Evolutionary conservation across 2,329 filamentous ascomycete species (phyloP), one percentile per base, ranked within the genome.

Genomic region (Phyllosticta citribraziliensis): DNA sequence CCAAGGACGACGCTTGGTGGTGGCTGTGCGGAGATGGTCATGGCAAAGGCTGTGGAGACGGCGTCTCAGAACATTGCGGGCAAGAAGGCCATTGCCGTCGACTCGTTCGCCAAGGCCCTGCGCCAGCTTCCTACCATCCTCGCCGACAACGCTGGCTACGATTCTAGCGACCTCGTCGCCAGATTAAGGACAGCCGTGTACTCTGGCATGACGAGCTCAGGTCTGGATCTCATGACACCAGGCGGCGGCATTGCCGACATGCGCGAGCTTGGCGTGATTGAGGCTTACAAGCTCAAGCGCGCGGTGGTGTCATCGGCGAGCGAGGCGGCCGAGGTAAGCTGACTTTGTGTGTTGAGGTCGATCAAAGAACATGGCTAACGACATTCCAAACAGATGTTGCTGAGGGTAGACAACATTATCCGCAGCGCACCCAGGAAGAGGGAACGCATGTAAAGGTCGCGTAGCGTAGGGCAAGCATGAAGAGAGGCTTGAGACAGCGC

Each of bases 361-460:
- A n/a, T n/a, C 40, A 47, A 47, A 47, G 58, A 62, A 65, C 52
- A 54, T 47, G 56, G 33, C 73, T 77, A 67, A 78, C 64, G 54
- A 51, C 59, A 55, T 63, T 61, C n/a, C 19, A n/a, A n/a, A 58
- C 67, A 93, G 89, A 81, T 97, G 66, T 83, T 99, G 65, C 81
- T 99, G 66, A 85, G 94, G 72, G 94, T 99, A 58, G 94, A 99
- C 78, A 94, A 97, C 76, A 99, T 99, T 74, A 97, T 99, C 74
- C 87, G 93, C 64, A 89, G 91, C 57, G 94, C 94, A 58, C 94
- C 94, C 58, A 82, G 94, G 73, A 86, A 84, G 77, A 82, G 91
- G 65, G 88, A 93, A 75, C 84, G 89, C 68, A 87, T 88, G 81
- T 89, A 78, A 78, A 64, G 63, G 19, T 40, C 19, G 52, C 52